Conservation (phyloP, 306 rosid genomes). For the Corylus americana region DNA sequence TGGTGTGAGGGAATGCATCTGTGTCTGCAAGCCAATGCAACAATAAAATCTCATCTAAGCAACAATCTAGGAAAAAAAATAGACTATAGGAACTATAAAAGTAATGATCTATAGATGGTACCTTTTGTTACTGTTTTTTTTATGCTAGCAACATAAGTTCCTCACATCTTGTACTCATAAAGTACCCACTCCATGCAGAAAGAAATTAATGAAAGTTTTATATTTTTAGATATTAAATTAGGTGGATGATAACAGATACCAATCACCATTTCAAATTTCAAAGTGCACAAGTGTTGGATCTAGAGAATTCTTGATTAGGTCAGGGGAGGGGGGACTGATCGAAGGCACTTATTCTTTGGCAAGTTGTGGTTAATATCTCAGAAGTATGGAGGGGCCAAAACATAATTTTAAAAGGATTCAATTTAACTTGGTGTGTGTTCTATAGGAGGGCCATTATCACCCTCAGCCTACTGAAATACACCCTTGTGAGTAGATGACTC, state of each 20-base stretch:
- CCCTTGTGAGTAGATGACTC: background rate
- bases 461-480: background rate
- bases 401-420: background rate
- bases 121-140: background rate
- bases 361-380: background rate
- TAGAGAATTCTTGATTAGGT: no score
- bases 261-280: background rate
- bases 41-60: slow-evolving; percentile 8
- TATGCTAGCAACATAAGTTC: background rate
- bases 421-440: no score
- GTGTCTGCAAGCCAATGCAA: slow-evolving; percentile 66
- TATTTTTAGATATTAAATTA: background rate
- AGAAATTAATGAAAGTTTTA: background rate
- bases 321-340: background rate
- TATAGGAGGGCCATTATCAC: background rate
- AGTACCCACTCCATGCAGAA: background rate
- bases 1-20: slow-evolving; percentile 83
- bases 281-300: background rate
- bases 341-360: background rate
- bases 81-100: background rate
- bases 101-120: background rate
- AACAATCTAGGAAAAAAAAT: background rate
- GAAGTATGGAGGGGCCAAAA: background rate
- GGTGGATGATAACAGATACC: background rate
- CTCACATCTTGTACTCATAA: background rate